Conservation (phyloP, 371 early-diverging fungal genomes). For the Conidiobolus incongruus region DNA sequence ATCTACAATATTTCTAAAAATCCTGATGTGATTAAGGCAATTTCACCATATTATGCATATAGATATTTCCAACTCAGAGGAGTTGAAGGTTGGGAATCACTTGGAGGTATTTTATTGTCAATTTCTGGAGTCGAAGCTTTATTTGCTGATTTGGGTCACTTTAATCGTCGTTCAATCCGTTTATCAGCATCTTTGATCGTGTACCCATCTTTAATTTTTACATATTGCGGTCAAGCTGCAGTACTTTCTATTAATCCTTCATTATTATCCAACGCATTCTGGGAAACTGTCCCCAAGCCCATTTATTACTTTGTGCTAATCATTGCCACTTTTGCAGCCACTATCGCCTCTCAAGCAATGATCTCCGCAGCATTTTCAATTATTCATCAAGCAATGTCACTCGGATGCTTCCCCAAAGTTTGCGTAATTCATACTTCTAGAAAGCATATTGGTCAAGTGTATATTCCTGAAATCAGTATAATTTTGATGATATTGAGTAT, state of each 20-base stretch:
- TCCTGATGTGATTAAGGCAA: slow-evolving; percentile 9
- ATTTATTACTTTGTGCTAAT: slow-evolving; percentile 14
- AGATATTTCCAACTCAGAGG: slow-evolving; percentile 10
- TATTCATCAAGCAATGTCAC: slow-evolving; percentile 25
- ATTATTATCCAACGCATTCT: slow-evolving; percentile 8
- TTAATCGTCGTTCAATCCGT: slow-evolving; percentile 13
- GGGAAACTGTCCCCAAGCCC: neutral
- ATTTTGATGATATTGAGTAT: slow-evolving; percentile 17
- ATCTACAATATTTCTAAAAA: slow-evolving; percentile 17
- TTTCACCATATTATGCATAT: slow-evolving; percentile 11
- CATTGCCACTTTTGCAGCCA: slow-evolving; percentile 21
- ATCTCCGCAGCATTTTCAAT: slow-evolving; percentile 26
- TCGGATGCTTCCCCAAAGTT: slow-evolving; percentile 22
- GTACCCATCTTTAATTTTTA: slow-evolving; percentile 11
- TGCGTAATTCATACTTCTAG: slow-evolving; percentile 17
- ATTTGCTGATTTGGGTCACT: slow-evolving; percentile 28
- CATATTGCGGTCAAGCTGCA: slow-evolving; percentile 20
- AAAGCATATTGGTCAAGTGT: slow-evolving; percentile 17
- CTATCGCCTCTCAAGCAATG: slow-evolving; percentile 32
- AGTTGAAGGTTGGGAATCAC: slow-evolving; percentile 9
- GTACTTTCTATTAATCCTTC: slow-evolving; percentile 10
- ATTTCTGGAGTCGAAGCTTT: slow-evolving; percentile 23
- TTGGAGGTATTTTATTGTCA: slow-evolving; percentile 15
- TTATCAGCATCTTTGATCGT: slow-evolving; percentile 12
- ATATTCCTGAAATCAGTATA: slow-evolving; percentile 23